A percentile compares a stretch with the other conserved stretches of the same genome.
phyloP scores from a whole-genome alignment of 1,139 yeast species.

The Entelexis paramagnoliae region DNA sequence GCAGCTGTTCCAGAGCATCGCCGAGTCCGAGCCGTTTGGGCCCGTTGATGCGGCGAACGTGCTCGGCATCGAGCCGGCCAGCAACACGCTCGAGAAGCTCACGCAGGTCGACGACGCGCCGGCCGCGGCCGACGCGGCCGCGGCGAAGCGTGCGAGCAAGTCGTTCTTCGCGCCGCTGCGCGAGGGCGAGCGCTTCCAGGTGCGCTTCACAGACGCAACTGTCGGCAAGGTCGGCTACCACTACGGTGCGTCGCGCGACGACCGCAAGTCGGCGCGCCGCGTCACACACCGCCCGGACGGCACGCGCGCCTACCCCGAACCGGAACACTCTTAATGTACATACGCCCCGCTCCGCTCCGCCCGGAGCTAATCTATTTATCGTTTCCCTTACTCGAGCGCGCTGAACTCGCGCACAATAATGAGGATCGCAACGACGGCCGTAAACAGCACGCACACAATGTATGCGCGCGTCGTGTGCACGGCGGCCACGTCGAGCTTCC shows the following conservation, averaged over 20 bases:
- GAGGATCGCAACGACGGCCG: conserved; percentile 13
- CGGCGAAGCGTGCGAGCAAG: conserved; percentile 7
- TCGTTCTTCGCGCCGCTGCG: conserved; percentile 24
- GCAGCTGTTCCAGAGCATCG: conserved; percentile 77
- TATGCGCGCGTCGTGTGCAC: conserved; percentile 17
- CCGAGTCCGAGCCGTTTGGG: conserved; percentile 95
- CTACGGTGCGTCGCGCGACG: conserved; percentile 86
- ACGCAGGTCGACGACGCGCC: conserved; percentile 33
- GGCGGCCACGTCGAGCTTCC: conserved; percentile 9
- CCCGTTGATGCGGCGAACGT: conserved; percentile 91
- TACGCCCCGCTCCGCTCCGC: background rate
- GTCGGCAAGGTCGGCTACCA: conserved; percentile 83
- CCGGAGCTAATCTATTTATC: too few species aligned
- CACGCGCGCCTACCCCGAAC: conserved; percentile 20
- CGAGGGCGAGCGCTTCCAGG: conserved; percentile 43
- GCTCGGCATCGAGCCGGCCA: conserved; percentile 76
- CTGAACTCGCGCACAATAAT: conserved; percentile 11
- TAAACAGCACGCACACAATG: conserved; percentile 1
- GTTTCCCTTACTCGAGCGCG: background rate
- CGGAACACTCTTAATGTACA: conserved; percentile 21
- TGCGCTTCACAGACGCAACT: conserved; percentile 64
- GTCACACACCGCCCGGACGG: conserved; percentile 50
- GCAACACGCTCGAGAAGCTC: conserved; percentile 56
- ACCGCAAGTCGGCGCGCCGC: conserved; percentile 73
- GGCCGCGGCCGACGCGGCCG: conserved; percentile 19